A percentile compares a stretch with the other conserved stretches of the same genome.
Evolutionary conservation across 192 early-diverging fungal genomes (phyloP).

Genomic region (Umbelopsis isabellina): DNA sequence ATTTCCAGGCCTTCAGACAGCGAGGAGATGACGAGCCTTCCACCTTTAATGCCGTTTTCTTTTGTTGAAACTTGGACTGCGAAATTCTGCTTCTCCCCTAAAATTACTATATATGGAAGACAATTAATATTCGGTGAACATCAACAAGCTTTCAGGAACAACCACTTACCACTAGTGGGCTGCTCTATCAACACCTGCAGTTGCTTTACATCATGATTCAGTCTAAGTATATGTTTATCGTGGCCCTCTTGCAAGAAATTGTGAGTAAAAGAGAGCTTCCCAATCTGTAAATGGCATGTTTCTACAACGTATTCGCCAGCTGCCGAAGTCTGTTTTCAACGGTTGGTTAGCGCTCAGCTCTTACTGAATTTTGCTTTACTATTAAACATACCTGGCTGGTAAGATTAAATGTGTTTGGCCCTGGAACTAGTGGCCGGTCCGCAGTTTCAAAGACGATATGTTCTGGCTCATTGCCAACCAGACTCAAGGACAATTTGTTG

Average conservation of each 20-base stretch:
- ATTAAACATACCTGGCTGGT: slow-evolving; percentile 49
- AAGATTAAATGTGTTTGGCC: slow-evolving; percentile 52
- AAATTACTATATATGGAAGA: slow-evolving; percentile 33
- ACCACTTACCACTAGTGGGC: slow-evolving; percentile 34
- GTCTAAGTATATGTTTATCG: slow-evolving; percentile 54
- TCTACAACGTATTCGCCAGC: slow-evolving; percentile 66
- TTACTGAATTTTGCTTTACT: background rate
- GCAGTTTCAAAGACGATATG: slow-evolving; percentile 52
- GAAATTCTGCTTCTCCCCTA: slow-evolving; percentile 46
- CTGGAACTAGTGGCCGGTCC: slow-evolving; percentile 51
- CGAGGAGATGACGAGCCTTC: slow-evolving; percentile 36
- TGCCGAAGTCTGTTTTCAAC: slow-evolving; percentile 46
- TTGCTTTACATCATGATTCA: slow-evolving; percentile 46
- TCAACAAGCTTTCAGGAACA: background rate
- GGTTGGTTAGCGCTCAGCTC: background rate
- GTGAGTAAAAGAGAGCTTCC: slow-evolving; percentile 61
- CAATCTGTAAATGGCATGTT: slow-evolving; percentile 53
- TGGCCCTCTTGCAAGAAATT: slow-evolving; percentile 53
- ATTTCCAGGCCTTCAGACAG: slow-evolving; percentile 42
- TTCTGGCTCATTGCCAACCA: slow-evolving; percentile 57
- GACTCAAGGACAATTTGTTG: slow-evolving; percentile 48
- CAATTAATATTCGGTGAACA: background rate
- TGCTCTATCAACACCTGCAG: slow-evolving; percentile 42
- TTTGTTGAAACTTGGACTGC: slow-evolving; percentile 36
- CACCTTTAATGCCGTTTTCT: slow-evolving; percentile 17